phyloP scores from a whole-genome alignment of 2,329 filamentous ascomycete genomes.

The Arthrobotrys sinensis region DNA sequence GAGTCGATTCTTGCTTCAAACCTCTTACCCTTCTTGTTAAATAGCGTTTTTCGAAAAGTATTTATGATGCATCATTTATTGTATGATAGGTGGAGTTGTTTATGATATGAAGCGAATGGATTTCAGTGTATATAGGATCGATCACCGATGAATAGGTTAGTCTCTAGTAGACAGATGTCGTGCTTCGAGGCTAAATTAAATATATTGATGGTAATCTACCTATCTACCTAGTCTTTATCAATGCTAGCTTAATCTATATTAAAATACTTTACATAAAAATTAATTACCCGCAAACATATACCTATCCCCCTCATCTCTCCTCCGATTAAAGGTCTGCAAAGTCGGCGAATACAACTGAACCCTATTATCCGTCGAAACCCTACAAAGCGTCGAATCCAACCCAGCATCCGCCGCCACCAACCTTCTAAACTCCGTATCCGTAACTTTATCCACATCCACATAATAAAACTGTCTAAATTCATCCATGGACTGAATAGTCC shows the following conservation, averaged over 20 bases:
- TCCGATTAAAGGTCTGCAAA: background rate
- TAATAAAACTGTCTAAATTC: constrained; percentile 1
- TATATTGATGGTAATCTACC: too few species aligned
- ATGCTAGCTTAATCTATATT: too few species aligned
- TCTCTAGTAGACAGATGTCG: too few species aligned
- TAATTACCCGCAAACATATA: background rate
- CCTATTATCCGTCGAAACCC: background rate
- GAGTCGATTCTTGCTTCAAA: background rate
- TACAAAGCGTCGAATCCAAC: background rate
- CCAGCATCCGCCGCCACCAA: background rate
- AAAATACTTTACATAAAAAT: too few species aligned
- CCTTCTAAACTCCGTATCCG: background rate
- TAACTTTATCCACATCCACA: background rate
- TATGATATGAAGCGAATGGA: background rate
- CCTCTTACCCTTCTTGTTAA: background rate
- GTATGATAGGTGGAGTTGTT: background rate
- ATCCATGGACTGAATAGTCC: background rate
- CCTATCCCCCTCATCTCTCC: background rate
- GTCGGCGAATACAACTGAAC: constrained; percentile 5
- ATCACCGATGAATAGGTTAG: too few species aligned
- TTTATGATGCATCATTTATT: constrained; percentile 1
- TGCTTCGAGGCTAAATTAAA: too few species aligned
- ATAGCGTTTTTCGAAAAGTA: constrained; percentile 6
- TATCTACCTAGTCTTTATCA: too few species aligned
- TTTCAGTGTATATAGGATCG: background rate